These are phyloP conservation scores for Parafenestella ontariensis DNA, from an alignment of 2,329 filamentous ascomycete species.

Conservation along the genomic window DNA sequence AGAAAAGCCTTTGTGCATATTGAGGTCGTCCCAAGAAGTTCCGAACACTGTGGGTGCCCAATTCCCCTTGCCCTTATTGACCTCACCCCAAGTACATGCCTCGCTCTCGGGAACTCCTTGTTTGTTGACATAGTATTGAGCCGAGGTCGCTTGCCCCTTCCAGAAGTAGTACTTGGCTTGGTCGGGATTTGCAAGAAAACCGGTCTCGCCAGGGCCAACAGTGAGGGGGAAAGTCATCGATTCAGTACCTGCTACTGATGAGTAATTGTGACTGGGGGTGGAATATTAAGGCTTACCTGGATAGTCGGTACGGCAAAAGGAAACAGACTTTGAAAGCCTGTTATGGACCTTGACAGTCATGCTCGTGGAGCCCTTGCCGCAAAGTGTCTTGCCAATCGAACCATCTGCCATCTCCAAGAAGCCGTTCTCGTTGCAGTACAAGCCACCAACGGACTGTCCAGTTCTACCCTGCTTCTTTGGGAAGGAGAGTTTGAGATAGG, in stretches of 20 bases:
- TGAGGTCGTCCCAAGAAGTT: conserved; percentile 67
- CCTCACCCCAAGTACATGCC: conserved; percentile 78
- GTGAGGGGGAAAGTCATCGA: conserved; percentile 81
- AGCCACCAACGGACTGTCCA: conserved; percentile 85
- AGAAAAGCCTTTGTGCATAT: conserved; percentile 68
- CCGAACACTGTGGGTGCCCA: conserved; percentile 88
- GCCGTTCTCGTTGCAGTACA: conserved; percentile 81
- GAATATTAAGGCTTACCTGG: conserved; percentile 65
- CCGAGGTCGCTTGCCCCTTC: conserved; percentile 77
- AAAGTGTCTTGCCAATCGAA: conserved; percentile 70
- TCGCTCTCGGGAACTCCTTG: conserved; percentile 70
- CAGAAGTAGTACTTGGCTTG: conserved; percentile 78
- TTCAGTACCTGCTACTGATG: conserved; percentile 66
- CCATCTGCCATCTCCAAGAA: conserved; percentile 72
- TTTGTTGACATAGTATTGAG: conserved; percentile 97
- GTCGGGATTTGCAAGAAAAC: conserved; percentile 77
- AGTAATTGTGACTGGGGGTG: conserved; percentile 1
- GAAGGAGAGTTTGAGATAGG: conserved; percentile 94
- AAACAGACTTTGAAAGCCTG: conserved; percentile 69
- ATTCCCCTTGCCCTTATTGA: conserved; percentile 72
- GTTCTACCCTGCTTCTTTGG: conserved; percentile 77
- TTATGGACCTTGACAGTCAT: conserved; percentile 74
- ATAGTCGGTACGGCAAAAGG: conserved; percentile 95
- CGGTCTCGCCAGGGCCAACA: conserved; percentile 64
- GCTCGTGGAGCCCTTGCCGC: conserved; percentile 72